A percentile compares a stretch with the other conserved stretches of the same genome.
phyloP scores from a whole-genome alignment of 139 green algal species.

The Chlamydomonas sphaeroides region DNA sequence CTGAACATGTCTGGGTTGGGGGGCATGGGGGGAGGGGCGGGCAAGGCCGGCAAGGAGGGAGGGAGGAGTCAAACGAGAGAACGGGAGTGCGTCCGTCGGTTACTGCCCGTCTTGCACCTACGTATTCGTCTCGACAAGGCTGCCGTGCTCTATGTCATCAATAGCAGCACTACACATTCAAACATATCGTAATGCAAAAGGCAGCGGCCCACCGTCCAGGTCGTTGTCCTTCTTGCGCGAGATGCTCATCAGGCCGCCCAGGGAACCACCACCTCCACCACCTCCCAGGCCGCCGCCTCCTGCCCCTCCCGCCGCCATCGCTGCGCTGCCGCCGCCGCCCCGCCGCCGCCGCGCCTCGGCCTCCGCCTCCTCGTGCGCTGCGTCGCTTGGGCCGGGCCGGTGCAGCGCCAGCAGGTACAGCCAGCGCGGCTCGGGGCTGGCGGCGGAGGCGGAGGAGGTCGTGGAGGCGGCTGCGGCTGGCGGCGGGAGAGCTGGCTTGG shows the following conservation, averaged over 20 bases:
- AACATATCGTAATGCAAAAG: too few species aligned
- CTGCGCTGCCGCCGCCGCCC: constrained; percentile 1
- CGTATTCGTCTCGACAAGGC: too few species aligned
- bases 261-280: neutral
- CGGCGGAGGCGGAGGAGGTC: neutral
- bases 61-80: too few species aligned
- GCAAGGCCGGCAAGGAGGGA: too few species aligned
- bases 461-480: too few species aligned
- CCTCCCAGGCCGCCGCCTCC: neutral
- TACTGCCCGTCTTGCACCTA: too few species aligned
- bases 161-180: too few species aligned
- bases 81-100: too few species aligned
- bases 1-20: constrained; percentile 15
- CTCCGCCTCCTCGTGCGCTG: constrained; percentile 13
- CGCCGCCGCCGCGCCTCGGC: neutral
- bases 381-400: constrained; percentile 42
- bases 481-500: neutral
- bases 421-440: neutral
- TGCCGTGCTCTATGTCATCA: too few species aligned
- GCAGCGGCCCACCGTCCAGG: constrained; percentile 36
- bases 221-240: constrained; percentile 21
- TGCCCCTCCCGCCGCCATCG: neutral
- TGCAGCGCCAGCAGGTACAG: constrained; percentile 67
- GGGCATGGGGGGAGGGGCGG: neutral
- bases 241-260: constrained; percentile 9